phyloP scores from a whole-genome alignment of 2,329 filamentous ascomycete species.

The Verticillium zaregamsianum region DNA sequence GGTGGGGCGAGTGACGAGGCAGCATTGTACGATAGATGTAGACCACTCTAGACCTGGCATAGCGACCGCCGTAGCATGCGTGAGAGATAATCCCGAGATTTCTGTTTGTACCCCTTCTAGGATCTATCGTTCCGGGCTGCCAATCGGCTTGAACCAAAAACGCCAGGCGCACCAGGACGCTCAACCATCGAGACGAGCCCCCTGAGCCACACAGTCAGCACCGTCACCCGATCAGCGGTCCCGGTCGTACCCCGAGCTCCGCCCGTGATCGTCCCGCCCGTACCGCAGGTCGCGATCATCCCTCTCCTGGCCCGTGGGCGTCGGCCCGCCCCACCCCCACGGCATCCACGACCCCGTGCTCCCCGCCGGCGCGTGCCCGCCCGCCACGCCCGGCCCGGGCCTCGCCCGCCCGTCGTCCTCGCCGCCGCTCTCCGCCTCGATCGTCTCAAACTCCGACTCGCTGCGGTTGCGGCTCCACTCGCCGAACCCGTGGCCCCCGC shows the following conservation, averaged over 20 bases:
- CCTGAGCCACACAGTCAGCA: not conserved
- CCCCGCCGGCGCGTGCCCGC: conserved; percentile 12
- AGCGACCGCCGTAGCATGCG: not conserved
- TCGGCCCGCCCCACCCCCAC: conserved; percentile 36
- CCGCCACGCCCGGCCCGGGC: conserved; percentile 16
- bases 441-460: conserved; percentile 85
- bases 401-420: conserved; percentile 38
- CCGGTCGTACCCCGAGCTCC: conserved; percentile 20
- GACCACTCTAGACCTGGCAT: not conserved
- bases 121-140: not conserved
- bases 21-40: not conserved
- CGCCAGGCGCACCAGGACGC: not conserved
- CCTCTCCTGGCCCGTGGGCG: conserved; percentile 22
- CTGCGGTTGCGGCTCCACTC: conserved; percentile 76
- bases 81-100: not conserved
- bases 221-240: conserved; percentile 4
- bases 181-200: too few species aligned
- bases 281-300: not conserved
- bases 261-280: conserved; percentile 7
- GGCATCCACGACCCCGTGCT: conserved; percentile 42
- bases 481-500: conserved; percentile 34
- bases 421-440: conserved; percentile 67
- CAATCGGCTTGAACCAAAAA: not conserved
- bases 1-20: too few species aligned
- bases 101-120: not conserved